These are phyloP conservation scores for Naumovozyma baii DNA, from an alignment of 805 yeast species.

Conservation along the genomic window DNA sequence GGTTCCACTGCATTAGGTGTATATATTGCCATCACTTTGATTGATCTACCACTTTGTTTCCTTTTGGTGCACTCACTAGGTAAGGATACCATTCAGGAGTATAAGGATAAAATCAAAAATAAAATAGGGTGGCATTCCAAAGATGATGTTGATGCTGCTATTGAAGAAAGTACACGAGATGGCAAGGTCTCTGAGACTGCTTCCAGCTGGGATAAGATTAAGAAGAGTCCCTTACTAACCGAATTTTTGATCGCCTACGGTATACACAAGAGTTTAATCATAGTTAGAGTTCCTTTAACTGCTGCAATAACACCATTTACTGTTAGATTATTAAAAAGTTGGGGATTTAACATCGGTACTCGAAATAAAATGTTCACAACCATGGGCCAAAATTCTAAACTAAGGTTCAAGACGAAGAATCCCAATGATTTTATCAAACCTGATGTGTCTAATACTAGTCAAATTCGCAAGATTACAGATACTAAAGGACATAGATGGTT, in stretches of 20 bases:
- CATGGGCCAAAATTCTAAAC: conserved; percentile 30
- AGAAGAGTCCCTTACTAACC: conserved; percentile 47
- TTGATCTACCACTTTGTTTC: conserved; percentile 81
- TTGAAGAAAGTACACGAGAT: conserved; percentile 31
- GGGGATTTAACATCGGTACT: conserved; percentile 61
- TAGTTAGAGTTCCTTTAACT: conserved; percentile 78
- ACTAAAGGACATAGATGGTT: conserved; percentile 28
- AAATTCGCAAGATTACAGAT: conserved; percentile 20
- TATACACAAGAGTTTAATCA: conserved; percentile 75
- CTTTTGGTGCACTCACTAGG: conserved; percentile 79
- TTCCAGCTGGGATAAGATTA: conserved; percentile 22
- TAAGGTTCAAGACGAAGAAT: conserved; percentile 29
- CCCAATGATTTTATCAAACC: neutral
- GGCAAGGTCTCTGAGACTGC: conserved; percentile 22
- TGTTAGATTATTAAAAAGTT: conserved; percentile 50
- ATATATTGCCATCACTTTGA: conserved; percentile 56
- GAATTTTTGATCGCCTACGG: conserved; percentile 90
- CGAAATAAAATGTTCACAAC: conserved; percentile 35
- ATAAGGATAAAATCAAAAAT: conserved; percentile 51
- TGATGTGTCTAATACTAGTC: neutral
- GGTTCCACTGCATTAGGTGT: conserved; percentile 89
- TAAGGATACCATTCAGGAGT: conserved; percentile 63
- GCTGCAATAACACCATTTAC: conserved; percentile 85
- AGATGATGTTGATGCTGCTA: conserved; percentile 31
- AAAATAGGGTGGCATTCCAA: conserved; percentile 40